These are phyloP conservation scores for Rhizophlyctis rosea DNA, from an alignment of 192 early-diverging fungal genomes.

Conservation along the genomic window DNA sequence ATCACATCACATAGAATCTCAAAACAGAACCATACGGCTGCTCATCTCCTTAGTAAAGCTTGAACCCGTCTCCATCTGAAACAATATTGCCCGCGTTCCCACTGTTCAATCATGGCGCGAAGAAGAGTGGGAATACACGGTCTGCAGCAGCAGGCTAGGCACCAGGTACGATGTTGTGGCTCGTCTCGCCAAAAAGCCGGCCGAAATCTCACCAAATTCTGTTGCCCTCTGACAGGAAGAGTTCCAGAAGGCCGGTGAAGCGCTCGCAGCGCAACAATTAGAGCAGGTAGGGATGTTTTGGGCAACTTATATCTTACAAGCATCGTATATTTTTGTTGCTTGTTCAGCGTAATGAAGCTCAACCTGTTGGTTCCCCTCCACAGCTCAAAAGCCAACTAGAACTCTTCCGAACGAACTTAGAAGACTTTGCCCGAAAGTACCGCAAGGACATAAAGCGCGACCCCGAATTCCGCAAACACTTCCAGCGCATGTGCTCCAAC, in stretches of 20 bases:
- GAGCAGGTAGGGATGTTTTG: slow-evolving; percentile 24
- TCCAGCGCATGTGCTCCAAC: slow-evolving; percentile 89
- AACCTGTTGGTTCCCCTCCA: background rate
- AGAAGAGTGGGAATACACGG: slow-evolving; percentile 51
- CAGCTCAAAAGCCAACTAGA: slow-evolving; percentile 37
- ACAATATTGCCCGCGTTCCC: no score
- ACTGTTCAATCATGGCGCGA: slow-evolving; percentile 37
- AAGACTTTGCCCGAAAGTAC: slow-evolving; percentile 83
- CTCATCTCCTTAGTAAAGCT: no score
- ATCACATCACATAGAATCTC: no score
- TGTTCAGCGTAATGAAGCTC: no score
- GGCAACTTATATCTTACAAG: background rate
- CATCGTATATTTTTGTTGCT: no score
- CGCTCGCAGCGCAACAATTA: slow-evolving; percentile 29
- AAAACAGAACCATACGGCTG: no score
- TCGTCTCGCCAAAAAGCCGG: background rate
- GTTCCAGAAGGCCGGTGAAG: slow-evolving; percentile 32
- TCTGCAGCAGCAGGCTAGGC: slow-evolving; percentile 46
- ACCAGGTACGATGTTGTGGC: slow-evolving; percentile 29
- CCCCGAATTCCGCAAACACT: slow-evolving; percentile 81
- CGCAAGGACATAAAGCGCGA: slow-evolving; percentile 83
- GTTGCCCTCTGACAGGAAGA: background rate
- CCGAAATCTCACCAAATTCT: slow-evolving; percentile 17
- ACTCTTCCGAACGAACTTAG: slow-evolving; percentile 75
- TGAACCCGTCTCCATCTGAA: no score